phyloP scores from a whole-genome alignment of 139 green algal genomes.

The Coccomyxa sp. region DNA sequence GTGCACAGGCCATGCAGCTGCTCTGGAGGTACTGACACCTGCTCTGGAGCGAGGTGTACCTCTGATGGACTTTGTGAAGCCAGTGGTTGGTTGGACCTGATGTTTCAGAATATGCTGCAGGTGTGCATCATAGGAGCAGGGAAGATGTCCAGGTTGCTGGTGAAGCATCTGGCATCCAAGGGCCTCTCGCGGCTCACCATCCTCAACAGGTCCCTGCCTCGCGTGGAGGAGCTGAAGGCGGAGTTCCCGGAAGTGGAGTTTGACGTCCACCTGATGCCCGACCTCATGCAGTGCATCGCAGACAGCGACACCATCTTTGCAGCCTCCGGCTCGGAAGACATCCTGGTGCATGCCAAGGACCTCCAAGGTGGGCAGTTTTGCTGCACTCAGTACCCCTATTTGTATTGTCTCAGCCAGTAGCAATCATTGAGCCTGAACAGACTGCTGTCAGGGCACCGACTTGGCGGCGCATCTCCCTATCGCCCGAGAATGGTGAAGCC shows the following conservation, averaged over 20 bases:
- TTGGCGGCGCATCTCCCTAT: not conserved
- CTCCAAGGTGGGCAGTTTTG: slow-evolving; percentile 78
- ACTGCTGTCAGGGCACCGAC: not conserved
- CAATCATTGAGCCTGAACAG: too few species aligned
- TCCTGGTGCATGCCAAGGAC: slow-evolving; percentile 75
- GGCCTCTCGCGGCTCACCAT: slow-evolving; percentile 87
- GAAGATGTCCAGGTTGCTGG: slow-evolving; percentile 96
- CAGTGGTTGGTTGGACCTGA: not conserved
- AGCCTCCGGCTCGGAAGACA: slow-evolving; percentile 79
- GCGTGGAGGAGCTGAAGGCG: slow-evolving; percentile 82
- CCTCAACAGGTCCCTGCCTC: slow-evolving; percentile 87
- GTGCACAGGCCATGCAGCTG: too few species aligned
- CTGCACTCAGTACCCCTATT: too few species aligned
- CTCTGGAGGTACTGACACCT: too few species aligned
- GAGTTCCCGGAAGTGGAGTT: slow-evolving; percentile 97
- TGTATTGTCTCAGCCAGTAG: too few species aligned
- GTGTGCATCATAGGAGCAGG: slow-evolving; percentile 97
- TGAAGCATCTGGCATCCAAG: slow-evolving; percentile 98
- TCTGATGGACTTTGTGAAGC: too few species aligned
- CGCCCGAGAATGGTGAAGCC: too few species aligned
- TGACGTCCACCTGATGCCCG: slow-evolving; percentile 88
- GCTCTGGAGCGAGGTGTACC: too few species aligned
- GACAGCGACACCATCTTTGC: slow-evolving; percentile 91
- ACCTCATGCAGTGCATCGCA: slow-evolving; percentile 81
- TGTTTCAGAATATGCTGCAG: not conserved